These are phyloP conservation scores for Dryadomyces quercus-mongolicae DNA, from an alignment of 2,329 filamentous ascomycete genomes.

Conservation along the genomic window DNA sequence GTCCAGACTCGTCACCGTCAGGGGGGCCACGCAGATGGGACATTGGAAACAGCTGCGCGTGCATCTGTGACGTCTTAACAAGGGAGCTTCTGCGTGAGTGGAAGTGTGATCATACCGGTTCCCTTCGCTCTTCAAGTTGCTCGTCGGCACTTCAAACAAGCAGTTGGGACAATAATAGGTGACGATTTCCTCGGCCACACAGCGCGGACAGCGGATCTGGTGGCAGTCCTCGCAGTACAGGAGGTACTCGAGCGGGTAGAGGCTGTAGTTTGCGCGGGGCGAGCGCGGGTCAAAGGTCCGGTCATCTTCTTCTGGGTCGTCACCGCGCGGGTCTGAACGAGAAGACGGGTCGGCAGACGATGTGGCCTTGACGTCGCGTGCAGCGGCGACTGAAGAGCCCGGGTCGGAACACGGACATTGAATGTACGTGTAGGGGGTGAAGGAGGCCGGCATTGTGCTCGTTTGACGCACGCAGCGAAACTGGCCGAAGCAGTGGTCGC, in stretches of 20 bases:
- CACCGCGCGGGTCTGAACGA: conserved; percentile 11
- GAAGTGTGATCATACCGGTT: conserved; percentile 63
- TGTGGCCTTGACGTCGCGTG: conserved; percentile 17
- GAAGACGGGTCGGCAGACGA: conserved; percentile 9
- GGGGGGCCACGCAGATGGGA: conserved; percentile 71
- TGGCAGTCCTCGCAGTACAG: conserved; percentile 97
- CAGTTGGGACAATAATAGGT: conserved; percentile 94
- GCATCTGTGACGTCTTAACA: conserved; percentile 44
- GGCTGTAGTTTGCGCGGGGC: conserved; percentile 75
- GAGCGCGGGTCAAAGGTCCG: conserved; percentile 76
- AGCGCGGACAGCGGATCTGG: conserved; percentile 86
- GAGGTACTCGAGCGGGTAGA: conserved; percentile 87
- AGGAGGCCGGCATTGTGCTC: conserved; percentile 30
- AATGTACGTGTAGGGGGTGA: conserved; percentile 52
- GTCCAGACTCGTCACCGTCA: conserved; percentile 63
- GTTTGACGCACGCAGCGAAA: not conserved
- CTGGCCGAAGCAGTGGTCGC: no score
- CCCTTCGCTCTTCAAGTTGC: conserved; percentile 81
- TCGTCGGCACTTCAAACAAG: conserved; percentile 90
- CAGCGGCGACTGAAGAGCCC: conserved; percentile 26
- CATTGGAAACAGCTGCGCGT: conserved; percentile 94
- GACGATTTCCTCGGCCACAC: conserved; percentile 84
- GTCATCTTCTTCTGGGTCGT: conserved; percentile 55
- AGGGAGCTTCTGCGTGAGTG: no score
- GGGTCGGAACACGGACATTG: conserved; percentile 52